phyloP scores from a whole-genome alignment of 148 eudicot species.

The Arbutus unedo region DNA sequence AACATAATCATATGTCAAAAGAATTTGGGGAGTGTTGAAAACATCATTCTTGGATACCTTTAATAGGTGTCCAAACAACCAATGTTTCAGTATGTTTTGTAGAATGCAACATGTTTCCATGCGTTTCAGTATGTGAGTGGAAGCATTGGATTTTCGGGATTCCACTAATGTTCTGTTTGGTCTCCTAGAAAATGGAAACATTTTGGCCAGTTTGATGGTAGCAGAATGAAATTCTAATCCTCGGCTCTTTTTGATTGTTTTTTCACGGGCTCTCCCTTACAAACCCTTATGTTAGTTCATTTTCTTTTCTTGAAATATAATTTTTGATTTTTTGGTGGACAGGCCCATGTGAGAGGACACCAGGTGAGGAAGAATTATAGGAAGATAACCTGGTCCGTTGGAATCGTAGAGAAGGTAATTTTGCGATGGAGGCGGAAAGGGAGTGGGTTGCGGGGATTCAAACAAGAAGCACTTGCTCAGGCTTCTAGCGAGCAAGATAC shows the following conservation, averaged over 20 bases:
- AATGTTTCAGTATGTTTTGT: background rate
- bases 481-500: slow-evolving; percentile 28
- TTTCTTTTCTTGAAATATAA: background rate
- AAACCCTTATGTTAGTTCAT: background rate
- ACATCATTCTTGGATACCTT: background rate
- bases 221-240: background rate
- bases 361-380: slow-evolving; percentile 75
- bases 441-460: slow-evolving; percentile 63
- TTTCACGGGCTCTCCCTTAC: background rate
- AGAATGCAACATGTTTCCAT: background rate
- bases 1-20: background rate
- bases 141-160: background rate
- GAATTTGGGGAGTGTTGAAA: background rate
- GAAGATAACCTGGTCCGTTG: slow-evolving; percentile 81
- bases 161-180: background rate
- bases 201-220: background rate
- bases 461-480: slow-evolving; percentile 44
- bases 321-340: slow-evolving; percentile 16
- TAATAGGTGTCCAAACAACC: background rate
- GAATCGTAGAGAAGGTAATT: slow-evolving; percentile 78
- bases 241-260: background rate
- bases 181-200: background rate
- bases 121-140: background rate
- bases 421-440: slow-evolving; percentile 81
- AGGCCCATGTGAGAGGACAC: slow-evolving; percentile 92